Conservation (phyloP, 2,329 filamentous ascomycete species). For the Venturia oleaginea region DNA sequence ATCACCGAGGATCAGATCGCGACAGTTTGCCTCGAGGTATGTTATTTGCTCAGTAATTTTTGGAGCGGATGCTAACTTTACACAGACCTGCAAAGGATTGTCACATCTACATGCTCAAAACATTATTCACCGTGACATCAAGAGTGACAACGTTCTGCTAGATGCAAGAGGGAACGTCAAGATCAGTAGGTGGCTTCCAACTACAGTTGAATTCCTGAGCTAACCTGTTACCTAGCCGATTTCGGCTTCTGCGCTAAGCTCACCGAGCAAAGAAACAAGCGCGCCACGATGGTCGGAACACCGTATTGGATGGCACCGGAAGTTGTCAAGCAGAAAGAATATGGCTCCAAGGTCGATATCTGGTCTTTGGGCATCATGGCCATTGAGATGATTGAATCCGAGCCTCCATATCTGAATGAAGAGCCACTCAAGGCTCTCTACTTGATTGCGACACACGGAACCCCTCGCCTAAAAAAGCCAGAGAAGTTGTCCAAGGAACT, state of each 20-base stretch:
- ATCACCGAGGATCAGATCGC: slow-evolving; percentile 97
- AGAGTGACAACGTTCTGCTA: slow-evolving; percentile 95
- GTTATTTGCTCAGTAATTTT: slow-evolving; percentile 21
- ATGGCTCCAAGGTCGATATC: slow-evolving; percentile 95
- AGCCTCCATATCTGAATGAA: slow-evolving; percentile 95
- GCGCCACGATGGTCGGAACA: slow-evolving; percentile 97
- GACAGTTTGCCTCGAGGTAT: slow-evolving; percentile 90
- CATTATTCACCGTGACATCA: slow-evolving; percentile 98
- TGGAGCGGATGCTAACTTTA: slow-evolving; percentile 21
- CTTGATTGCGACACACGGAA: slow-evolving; percentile 95
- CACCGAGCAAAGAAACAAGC: slow-evolving; percentile 92
- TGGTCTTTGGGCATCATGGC: slow-evolving; percentile 99
- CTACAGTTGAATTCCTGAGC: slow-evolving; percentile 16
- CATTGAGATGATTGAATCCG: slow-evolving; percentile 99
- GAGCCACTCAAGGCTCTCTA: slow-evolving; percentile 96
- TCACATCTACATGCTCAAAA: slow-evolving; percentile 91
- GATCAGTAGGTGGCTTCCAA: slow-evolving; percentile 62
- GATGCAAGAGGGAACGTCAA: slow-evolving; percentile 94
- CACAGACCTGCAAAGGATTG: slow-evolving; percentile 84
- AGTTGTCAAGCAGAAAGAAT: slow-evolving; percentile 98
- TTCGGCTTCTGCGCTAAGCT: slow-evolving; percentile 99
- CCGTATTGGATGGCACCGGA: slow-evolving; percentile 99
- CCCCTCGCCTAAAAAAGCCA: slow-evolving; percentile 92
- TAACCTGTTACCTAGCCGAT: slow-evolving; percentile 59
- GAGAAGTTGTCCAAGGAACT: slow-evolving; percentile 97